Evolutionary conservation across 352 stramenopile species (phyloP), one percentile per base, ranked within the genome.

Genomic region (Phytophthora constricta): DNA sequence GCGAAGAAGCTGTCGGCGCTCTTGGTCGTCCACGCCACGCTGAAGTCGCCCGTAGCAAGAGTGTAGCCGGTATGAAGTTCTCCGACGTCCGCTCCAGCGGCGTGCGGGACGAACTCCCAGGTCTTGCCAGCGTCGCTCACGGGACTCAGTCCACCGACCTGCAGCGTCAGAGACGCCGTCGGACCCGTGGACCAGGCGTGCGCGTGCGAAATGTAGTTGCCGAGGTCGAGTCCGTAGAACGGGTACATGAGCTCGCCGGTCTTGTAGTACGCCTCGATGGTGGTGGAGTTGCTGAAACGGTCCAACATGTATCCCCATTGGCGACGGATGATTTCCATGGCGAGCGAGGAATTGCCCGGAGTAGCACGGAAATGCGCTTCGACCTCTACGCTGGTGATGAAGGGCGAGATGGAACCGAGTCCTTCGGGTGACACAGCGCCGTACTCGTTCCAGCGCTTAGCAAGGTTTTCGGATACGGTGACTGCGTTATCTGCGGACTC

Each of bases 291-390:
- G 58, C 72, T 80, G 65, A 78, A 80, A 2, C 10, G 31, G 48
- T 66, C 23, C 19, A 80, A 57, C 72, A 80, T 80, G 64, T 80
- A 80, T 7, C 69, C 57, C 72, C 72, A 80, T 37, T 78, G 69
- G 16, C 56, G 69, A 43, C 72, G 69, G 4, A 75, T 66, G 48
- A 80, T 74, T 34, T 69, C 65, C 3, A 78, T 28, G 20, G 72
- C 72, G 3, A 61, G 45, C 7, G 68, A 66, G 0, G 68, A 59
- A 34, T 80, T 63, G 19, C 67, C 71, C 0, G 67, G 62, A 4
- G 55, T 69, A 17, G 67, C 67, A 8, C 57, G 48, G 2, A 79
- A 62, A 25, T 79, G 71, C 42, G 67, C 71, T 45, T 80, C 72
- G 5, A 80, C 23, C 39, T 80, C 72, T 1, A 68, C 13, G n/a